Base-by-base conservation (phyloP, 2,329 filamentous ascomycete species). In the Huntiella omanensis region DNA sequence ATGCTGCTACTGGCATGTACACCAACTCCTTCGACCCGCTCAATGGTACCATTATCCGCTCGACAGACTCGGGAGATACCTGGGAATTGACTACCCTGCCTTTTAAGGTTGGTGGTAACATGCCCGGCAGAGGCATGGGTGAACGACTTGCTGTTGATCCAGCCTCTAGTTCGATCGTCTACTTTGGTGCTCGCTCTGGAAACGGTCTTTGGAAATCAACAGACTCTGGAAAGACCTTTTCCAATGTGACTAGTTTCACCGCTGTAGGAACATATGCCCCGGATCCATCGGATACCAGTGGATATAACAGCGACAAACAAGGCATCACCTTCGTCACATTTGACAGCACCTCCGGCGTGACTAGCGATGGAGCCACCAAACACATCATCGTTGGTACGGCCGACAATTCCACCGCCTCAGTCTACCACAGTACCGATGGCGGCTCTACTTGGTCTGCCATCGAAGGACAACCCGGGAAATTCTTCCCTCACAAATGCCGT, bases 101-200 rank as follows among this genome's bases (percentile, higher is more conserved):
- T 2, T 76, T 76, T 61, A 76, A 76, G 55, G 69, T 74, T 39
- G 72, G 72, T 5, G 72, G 72, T 0, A 76, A 76, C 54, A 75
- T 75, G 70, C 71, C 72, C 5, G 73, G 73, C 2, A 66, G 73
- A 22, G 73, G 73, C 5, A 69, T 67, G 57, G 73, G 73, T 12
- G 73, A 75, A 55, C 64, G 72, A 11, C 64, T 76, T 4, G 71
- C 70, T 2, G 64, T 76, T 6, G 72, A 76, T 53, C 72, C 72
- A 2, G 64, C 68, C 40, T 70, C 72, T 53, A 67, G 70, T 34
- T 64, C 69, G 22, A 69, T 75, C 49, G 54, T 76, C 17, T 75
- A 71, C 55, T 73, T 75, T 47, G 73, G 72, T 2, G 70, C 72
- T 1, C 64, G 72, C 38, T 74, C 69, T 49, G 72, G 71, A 4